These are phyloP conservation scores for Acer campestre DNA, from an alignment of 345 rosid species.

Conservation along the genomic window DNA sequence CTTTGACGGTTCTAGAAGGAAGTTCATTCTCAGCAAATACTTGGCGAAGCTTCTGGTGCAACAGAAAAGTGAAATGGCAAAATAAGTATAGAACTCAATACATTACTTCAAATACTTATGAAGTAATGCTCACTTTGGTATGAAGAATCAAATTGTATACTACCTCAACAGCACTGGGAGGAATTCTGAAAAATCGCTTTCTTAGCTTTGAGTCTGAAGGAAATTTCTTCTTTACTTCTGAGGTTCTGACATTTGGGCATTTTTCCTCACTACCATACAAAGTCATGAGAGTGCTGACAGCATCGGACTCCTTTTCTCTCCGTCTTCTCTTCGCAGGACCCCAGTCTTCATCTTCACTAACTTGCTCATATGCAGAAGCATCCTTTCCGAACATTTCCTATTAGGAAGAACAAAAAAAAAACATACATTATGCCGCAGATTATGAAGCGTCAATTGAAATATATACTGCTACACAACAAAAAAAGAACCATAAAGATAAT, in stretches of 20 bases:
- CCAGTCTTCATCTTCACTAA: constrained; percentile 99
- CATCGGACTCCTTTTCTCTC: constrained; percentile 81
- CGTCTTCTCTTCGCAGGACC: constrained; percentile 84
- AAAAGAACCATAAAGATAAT: not conserved
- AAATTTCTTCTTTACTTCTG: constrained; percentile 37
- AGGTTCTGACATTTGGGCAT: constrained; percentile 32
- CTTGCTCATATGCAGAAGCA: constrained; percentile 63
- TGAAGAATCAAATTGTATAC: constrained; percentile 19
- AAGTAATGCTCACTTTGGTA: constrained; percentile 9
- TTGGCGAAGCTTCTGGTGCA: constrained; percentile 82
- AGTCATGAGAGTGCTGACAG: constrained; percentile 67
- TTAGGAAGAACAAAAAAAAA: constrained; percentile 16
- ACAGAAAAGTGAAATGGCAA: constrained; percentile 23
- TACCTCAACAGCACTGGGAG: constrained; percentile 85
- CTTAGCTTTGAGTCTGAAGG: constrained; percentile 47
- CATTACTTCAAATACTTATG: not conserved
- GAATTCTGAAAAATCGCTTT: constrained; percentile 69
- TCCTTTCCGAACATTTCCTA: constrained; percentile 99
- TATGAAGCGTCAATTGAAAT: constrained; percentile 4
- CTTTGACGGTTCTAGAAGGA: constrained; percentile 78
- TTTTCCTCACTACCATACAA: constrained; percentile 58
- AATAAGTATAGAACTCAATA: constrained; percentile 2
- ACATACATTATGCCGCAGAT: not conserved
- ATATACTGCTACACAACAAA: not conserved
- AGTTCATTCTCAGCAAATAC: constrained; percentile 94